Percentiles rank a stretch among this genome's conserved stretches.
phyloP scores from a whole-genome alignment of 2,329 filamentous ascomycete genomes.

The Sclerotinia sclerotiorum region DNA sequence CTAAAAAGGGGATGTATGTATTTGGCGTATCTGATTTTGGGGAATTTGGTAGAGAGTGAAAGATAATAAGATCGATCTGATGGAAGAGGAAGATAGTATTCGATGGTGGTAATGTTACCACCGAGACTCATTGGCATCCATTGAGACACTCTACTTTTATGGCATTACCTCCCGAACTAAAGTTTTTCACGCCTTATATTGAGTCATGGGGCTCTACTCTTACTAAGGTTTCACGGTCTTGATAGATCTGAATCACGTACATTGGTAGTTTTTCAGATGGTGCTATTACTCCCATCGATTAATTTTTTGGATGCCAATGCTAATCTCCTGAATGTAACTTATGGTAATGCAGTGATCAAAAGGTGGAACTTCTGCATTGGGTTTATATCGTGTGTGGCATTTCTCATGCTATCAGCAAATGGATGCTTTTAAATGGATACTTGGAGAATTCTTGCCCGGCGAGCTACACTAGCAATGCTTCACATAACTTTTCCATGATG shows the following conservation, averaged over 20 bases:
- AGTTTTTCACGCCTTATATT: neutral
- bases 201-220: neutral
- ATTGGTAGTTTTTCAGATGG: neutral
- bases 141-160: neutral
- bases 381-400: neutral
- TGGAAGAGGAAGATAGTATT: conserved; percentile 18
- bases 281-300: neutral
- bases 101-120: neutral
- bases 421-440: neutral
- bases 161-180: neutral
- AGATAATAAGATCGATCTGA: neutral
- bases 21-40: neutral
- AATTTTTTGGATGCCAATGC: neutral
- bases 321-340: neutral
- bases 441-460: neutral
- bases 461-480: conserved; percentile 2
- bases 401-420: neutral
- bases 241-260: neutral
- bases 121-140: no score
- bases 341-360: neutral
- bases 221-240: neutral
- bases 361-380: neutral
- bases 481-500: conserved; percentile 19
- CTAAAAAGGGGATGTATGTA: no score
- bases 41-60: neutral